Base-by-base conservation (phyloP, 495 filamentous ascomycete species). In the Cairneyella variabilis region DNA sequence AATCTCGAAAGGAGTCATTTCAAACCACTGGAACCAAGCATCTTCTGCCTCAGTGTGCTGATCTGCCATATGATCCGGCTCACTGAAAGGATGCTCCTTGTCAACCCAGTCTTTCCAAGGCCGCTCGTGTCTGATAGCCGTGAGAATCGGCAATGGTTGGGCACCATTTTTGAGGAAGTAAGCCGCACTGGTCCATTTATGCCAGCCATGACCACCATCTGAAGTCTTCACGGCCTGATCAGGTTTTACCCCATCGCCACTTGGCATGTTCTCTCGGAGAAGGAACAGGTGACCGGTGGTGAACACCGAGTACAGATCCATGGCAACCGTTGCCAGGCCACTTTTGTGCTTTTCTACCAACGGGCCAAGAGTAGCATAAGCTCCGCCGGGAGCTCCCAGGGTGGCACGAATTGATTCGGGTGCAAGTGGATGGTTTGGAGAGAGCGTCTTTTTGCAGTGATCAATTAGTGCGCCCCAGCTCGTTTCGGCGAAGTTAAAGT, bases 11-110 rank as follows among this genome's bases (percentile, higher is more conserved):
- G 64, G 64, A 2, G 59, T 63, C 52, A 62, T 56, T 23, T 66
- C 64, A 50, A 58, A 64, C 61, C 64, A 66, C 49, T 64, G 62
- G 40, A 62, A 66, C 62, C 62, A 64, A 10, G 64, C 61, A 27
- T 64, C 59, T 12, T 48, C 12, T 7, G 56, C 64, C 1, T 56
- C 48, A 14, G 27, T 40, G 50, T 66, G 59, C 43, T 66, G 59
- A 16, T 46, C 51, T 7, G 48, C 22, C 6, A 12, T 4, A 22
- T 51, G 48, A 32, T 65, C 51, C 9, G 42, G 39, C 28, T 60
- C 54, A 30, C 51, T 51, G 37, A 55, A 60, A 4, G 58, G 58
- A n/a, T 60, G 58, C 16, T 48, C 34, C 14, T 51, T 30, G 43
- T 60, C 58, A 8, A 28, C 58, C 58, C 58, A 60, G 14, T 60